phyloP scores from a whole-genome alignment of 2,329 filamentous ascomycete genomes.

The Cladophialophora immunda region DNA sequence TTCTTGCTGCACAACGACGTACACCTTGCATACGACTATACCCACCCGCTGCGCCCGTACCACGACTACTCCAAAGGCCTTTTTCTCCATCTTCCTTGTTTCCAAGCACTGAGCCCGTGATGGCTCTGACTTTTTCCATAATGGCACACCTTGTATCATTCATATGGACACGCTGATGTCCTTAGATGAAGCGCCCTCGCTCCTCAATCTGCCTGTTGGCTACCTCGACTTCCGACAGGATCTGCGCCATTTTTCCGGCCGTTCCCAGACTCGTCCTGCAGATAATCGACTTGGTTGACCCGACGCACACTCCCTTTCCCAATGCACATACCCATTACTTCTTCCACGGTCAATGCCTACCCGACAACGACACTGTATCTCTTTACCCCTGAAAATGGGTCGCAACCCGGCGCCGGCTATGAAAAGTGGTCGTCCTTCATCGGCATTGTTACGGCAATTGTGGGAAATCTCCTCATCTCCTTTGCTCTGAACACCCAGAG shows the following conservation, averaged over 20 bases:
- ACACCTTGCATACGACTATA: not conserved
- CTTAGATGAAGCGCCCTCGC: slow-evolving; percentile 3
- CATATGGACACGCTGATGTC: slow-evolving; percentile 3
- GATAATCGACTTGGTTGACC: not conserved
- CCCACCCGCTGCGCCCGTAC: not conserved
- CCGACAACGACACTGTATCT: slow-evolving; percentile 4
- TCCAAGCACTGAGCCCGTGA: not conserved
- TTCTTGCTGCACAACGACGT: not conserved
- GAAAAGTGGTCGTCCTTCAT: slow-evolving; percentile 85
- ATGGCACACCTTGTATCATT: not conserved
- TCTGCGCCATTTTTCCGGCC: slow-evolving; percentile 6
- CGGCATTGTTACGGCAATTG: slow-evolving; percentile 90
- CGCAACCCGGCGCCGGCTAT: slow-evolving; percentile 24
- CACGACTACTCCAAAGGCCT: not conserved
- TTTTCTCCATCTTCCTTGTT: not conserved
- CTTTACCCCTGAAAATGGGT: not conserved
- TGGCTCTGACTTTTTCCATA: not conserved
- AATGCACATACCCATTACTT: slow-evolving; percentile 23
- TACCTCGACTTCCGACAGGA: not conserved
- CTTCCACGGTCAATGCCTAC: slow-evolving; percentile 8
- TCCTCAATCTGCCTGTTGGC: not conserved
- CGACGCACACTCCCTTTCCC: slow-evolving; percentile 5
- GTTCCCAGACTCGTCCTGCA: not conserved
- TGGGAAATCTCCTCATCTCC: slow-evolving; percentile 92
- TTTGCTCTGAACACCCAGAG: slow-evolving; percentile 95